Conservation (phyloP, 805 yeast genomes). For the Barnettozyma botsteinii region DNA sequence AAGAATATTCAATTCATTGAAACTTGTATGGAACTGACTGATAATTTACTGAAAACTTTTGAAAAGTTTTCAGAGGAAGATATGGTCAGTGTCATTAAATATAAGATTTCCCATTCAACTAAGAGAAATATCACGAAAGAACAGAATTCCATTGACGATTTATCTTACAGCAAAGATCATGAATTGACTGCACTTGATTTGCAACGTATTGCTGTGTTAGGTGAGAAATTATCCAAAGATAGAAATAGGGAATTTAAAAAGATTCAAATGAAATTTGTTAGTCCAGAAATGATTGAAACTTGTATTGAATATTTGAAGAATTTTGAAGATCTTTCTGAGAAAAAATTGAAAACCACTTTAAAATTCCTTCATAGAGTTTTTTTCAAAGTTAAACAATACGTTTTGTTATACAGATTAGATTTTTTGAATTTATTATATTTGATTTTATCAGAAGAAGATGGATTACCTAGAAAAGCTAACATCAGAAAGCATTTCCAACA, state of each 20-base stretch:
- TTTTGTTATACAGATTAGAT: conserved; percentile 62
- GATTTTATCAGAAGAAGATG: conserved; percentile 42
- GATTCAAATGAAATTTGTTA: conserved; percentile 42
- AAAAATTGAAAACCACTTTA: conserved; percentile 56
- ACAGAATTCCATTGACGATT: conserved; percentile 28
- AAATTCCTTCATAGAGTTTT: conserved; percentile 68
- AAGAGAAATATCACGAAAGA: conserved; percentile 22
- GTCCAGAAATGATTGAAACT: conserved; percentile 56
- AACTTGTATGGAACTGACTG: conserved; percentile 58
- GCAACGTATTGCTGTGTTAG: conserved; percentile 28
- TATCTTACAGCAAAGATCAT: conserved; percentile 25
- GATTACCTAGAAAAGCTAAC: conserved; percentile 39
- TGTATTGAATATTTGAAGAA: conserved; percentile 57
- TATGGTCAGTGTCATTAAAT: conserved; percentile 41
- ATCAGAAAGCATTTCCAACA: conserved; percentile 57
- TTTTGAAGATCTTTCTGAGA: conserved; percentile 55
- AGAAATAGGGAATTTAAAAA: conserved; percentile 40
- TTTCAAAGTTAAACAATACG: conserved; percentile 53
- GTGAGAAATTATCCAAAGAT: conserved; percentile 20
- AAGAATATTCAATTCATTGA: conserved; percentile 58
- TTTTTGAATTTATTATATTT: conserved; percentile 55
- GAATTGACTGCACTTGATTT: conserved; percentile 22
- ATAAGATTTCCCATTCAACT: no score
- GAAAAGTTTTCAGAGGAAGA: conserved; percentile 60
- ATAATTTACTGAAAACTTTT: conserved; percentile 58